These are phyloP conservation scores for Pisolithus orientalis DNA, from an alignment of 768 basidiomycete genomes.

Conservation along the genomic window DNA sequence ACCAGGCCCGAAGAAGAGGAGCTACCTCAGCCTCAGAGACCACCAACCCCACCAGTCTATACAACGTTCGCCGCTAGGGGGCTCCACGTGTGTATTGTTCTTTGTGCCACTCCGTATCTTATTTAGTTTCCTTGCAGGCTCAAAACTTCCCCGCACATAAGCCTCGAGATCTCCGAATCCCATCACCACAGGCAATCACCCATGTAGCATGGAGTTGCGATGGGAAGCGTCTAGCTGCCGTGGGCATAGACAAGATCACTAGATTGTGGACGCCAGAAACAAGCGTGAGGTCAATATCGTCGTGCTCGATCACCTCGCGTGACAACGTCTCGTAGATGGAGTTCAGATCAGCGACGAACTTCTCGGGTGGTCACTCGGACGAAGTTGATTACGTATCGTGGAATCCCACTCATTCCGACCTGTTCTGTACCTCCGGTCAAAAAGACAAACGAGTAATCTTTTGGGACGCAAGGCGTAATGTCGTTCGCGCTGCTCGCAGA, in stretches of 20 bases:
- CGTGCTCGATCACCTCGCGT: neutral
- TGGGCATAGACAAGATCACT: constrained; percentile 73
- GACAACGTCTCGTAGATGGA: constrained; percentile 54
- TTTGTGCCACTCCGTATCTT: constrained; percentile 7
- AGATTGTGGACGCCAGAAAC: constrained; percentile 78
- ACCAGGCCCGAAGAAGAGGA: constrained; percentile 50
- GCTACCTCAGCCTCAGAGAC: constrained; percentile 47
- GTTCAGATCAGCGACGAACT: constrained; percentile 54
- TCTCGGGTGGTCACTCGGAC: constrained; percentile 66
- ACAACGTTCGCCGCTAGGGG: constrained; percentile 65
- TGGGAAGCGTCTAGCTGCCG: constrained; percentile 74
- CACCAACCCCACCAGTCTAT: constrained; percentile 67
- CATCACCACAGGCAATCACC: constrained; percentile 57
- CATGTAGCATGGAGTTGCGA: constrained; percentile 85
- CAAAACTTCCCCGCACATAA: constrained; percentile 78
- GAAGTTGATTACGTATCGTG: constrained; percentile 81
- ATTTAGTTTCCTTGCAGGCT: constrained; percentile 37
- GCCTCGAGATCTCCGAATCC: constrained; percentile 65
- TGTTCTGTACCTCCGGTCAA: constrained; percentile 76
- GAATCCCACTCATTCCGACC: constrained; percentile 80
- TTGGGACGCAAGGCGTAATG: constrained; percentile 80
- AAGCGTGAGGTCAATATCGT: constrained; percentile 45
- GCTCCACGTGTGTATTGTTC: constrained; percentile 51
- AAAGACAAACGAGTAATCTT: constrained; percentile 71
- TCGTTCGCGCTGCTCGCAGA: neutral